These are phyloP conservation scores for Corymbia citriodora DNA, from an alignment of 441 rosid genomes.

Conservation along the genomic window DNA sequence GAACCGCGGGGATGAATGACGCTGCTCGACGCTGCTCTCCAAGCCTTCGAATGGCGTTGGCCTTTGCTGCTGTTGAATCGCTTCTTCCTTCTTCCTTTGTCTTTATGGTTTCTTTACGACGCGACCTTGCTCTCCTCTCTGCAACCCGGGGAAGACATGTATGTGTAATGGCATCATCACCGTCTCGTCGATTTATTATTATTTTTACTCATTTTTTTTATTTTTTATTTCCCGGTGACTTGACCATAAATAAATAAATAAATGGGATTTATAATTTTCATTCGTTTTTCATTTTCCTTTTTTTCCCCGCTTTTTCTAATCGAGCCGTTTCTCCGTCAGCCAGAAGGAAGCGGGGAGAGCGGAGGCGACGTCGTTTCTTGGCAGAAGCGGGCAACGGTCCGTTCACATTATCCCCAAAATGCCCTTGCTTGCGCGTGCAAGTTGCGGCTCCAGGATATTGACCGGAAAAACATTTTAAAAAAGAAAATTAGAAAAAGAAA, in stretches of 20 bases:
- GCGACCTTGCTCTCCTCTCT: neutral
- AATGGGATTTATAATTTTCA: neutral
- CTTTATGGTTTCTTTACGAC: too few species aligned
- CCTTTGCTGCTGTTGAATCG: neutral
- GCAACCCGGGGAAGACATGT: neutral
- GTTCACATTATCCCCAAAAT: neutral
- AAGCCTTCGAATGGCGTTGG: neutral
- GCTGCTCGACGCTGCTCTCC: neutral
- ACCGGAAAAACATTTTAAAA: neutral
- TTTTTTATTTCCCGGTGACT: neutral
- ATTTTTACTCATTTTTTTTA: fast-evolving
- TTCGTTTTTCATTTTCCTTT: neutral
- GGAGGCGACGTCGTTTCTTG: neutral
- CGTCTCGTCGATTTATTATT: neutral
- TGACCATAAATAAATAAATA: neutral
- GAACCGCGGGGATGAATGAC: neutral
- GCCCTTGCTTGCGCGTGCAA: neutral
- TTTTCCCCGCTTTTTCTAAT: neutral
- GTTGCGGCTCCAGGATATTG: neutral
- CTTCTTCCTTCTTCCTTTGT: neutral
- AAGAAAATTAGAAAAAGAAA: neutral
- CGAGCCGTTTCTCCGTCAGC: neutral
- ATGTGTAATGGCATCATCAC: neutral
- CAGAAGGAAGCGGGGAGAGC: neutral
- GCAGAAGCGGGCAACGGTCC: neutral